phyloP scores from a whole-genome alignment of 2,329 filamentous ascomycete genomes.

The Cladophialophora chaetospira region DNA sequence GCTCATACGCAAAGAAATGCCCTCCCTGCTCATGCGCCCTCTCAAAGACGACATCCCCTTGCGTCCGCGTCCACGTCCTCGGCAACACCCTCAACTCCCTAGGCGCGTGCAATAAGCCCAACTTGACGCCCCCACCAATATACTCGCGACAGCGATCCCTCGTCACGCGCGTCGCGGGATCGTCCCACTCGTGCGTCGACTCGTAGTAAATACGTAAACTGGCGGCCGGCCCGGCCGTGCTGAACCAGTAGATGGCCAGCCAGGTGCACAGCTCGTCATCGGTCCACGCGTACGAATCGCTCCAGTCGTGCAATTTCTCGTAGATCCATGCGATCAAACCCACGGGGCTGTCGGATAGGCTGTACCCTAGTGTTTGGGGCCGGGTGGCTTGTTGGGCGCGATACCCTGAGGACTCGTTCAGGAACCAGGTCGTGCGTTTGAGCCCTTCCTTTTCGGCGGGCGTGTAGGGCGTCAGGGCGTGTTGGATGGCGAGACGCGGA shows the following conservation, averaged over 20 bases:
- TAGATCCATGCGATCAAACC: constrained; percentile 76
- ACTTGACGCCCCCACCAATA: constrained; percentile 49
- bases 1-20: constrained; percentile 58
- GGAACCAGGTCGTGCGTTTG: constrained; percentile 60
- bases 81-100: constrained; percentile 54
- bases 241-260: constrained; percentile 74
- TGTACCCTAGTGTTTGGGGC: constrained; percentile 72
- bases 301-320: constrained; percentile 79
- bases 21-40: constrained; percentile 48
- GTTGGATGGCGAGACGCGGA: constrained; percentile 60
- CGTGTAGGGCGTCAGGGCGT: constrained; percentile 58
- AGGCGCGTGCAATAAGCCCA: constrained; percentile 56
- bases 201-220: constrained; percentile 74
- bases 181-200: constrained; percentile 44
- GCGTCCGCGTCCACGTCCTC: constrained; percentile 51
- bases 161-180: constrained; percentile 31
- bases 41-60: constrained; percentile 56
- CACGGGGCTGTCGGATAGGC: constrained; percentile 68
- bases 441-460: constrained; percentile 55
- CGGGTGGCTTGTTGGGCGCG: constrained; percentile 64
- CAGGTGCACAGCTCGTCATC: constrained; percentile 76
- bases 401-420: constrained; percentile 56
- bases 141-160: constrained; percentile 17
- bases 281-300: constrained; percentile 70
- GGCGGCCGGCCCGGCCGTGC: constrained; percentile 67